A percentile compares a stretch with the other conserved stretches of the same genome.
Conservation (phyloP, 2,329 filamentous ascomycete species). For the Penicillium sp. region DNA sequence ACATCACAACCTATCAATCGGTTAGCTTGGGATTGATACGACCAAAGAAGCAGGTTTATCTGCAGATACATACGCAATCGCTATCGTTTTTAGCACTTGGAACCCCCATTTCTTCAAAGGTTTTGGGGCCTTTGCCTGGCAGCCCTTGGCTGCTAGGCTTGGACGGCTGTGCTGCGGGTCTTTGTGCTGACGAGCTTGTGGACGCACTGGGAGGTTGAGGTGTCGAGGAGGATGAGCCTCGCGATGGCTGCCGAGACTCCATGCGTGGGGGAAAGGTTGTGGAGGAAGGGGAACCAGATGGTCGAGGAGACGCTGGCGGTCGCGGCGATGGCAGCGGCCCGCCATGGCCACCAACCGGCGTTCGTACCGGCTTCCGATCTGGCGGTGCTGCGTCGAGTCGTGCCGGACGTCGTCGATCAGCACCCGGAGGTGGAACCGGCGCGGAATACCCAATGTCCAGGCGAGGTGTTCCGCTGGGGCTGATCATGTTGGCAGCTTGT, state of each 20-base stretch:
- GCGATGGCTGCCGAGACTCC: constrained; percentile 29
- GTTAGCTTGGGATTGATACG: constrained; percentile 8
- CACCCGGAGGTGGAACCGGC: constrained; percentile 38
- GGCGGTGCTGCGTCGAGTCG: constrained; percentile 25
- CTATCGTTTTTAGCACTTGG: constrained; percentile 74
- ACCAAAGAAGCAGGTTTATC: neutral
- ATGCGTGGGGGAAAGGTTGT: constrained; percentile 30
- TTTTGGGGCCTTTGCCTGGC: constrained; percentile 75
- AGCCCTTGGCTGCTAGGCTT: constrained; percentile 17
- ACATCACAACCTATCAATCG: constrained; percentile 38
- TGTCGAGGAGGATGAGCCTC: constrained; percentile 39
- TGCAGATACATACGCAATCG: constrained; percentile 71
- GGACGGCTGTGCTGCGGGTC: constrained; percentile 28
- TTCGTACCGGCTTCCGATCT: constrained; percentile 30
- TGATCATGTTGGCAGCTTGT: constrained; percentile 20
- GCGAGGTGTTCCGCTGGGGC: constrained; percentile 31
- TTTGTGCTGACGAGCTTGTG: constrained; percentile 33
- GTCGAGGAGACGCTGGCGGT: constrained; percentile 21
- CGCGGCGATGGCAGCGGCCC: constrained; percentile 3
- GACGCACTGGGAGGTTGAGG: constrained; percentile 29
- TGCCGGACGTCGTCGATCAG: constrained; percentile 29
- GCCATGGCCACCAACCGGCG: constrained; percentile 26
- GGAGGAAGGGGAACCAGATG: constrained; percentile 27
- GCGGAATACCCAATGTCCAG: constrained; percentile 47
- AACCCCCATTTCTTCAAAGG: constrained; percentile 98